These are phyloP conservation scores for Backusella psychrophila DNA, from an alignment of 192 early-diverging fungal species.

Conservation along the genomic window DNA sequence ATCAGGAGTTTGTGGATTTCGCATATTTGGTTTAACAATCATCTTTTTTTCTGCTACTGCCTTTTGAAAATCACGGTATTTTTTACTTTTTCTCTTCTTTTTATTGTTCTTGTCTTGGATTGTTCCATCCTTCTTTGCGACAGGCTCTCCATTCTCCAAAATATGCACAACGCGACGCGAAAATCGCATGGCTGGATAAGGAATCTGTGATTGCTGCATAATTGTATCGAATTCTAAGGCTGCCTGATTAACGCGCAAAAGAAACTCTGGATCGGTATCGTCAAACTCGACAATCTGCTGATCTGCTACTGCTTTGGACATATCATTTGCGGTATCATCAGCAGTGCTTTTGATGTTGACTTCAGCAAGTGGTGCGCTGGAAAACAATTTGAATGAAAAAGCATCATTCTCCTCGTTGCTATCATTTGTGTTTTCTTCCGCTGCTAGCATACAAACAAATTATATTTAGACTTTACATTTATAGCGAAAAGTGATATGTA, in stretches of 20 bases:
- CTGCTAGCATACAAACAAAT: neutral
- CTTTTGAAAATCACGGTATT: slow-evolving; percentile 24
- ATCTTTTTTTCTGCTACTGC: slow-evolving; percentile 16
- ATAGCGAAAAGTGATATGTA: neutral
- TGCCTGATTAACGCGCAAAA: neutral
- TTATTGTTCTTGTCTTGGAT: neutral
- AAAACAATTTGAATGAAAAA: slow-evolving; percentile 25
- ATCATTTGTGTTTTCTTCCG: neutral
- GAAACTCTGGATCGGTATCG: slow-evolving; percentile 25
- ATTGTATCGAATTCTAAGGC: slow-evolving; percentile 19
- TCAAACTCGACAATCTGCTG: slow-evolving; percentile 24
- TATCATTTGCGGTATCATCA: neutral
- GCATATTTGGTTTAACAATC: slow-evolving; percentile 17
- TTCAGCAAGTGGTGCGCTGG: slow-evolving; percentile 18
- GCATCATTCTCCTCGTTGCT: slow-evolving; percentile 4
- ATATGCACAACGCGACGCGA: slow-evolving; percentile 23
- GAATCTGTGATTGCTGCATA: slow-evolving; percentile 23
- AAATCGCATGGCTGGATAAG: slow-evolving; percentile 15
- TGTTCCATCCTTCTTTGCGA: neutral
- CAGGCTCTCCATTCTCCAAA: neutral
- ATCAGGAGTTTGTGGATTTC: slow-evolving; percentile 22
- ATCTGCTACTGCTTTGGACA: slow-evolving; percentile 16
- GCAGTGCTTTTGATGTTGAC: slow-evolving; percentile 16
- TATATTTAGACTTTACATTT: neutral
- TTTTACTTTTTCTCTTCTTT: slow-evolving; percentile 26